These are phyloP conservation scores for Russula compacta DNA, from an alignment of 768 basidiomycete genomes.

Conservation along the genomic window DNA sequence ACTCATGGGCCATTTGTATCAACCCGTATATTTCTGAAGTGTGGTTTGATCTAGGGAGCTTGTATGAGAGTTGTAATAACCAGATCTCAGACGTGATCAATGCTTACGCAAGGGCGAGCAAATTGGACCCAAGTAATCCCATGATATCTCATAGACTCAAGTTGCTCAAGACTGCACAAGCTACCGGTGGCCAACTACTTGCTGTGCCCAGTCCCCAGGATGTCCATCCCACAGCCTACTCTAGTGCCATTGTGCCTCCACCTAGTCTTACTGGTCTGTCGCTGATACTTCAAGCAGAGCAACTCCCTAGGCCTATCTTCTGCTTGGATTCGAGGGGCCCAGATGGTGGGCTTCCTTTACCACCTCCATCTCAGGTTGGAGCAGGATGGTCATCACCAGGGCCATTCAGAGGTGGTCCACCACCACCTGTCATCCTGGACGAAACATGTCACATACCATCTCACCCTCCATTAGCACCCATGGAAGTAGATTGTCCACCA, in stretches of 20 bases:
- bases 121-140: conserved; percentile 81
- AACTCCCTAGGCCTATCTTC: conserved; percentile 48
- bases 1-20: conserved; percentile 96
- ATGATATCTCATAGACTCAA: conserved; percentile 75
- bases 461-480: conserved; percentile 69
- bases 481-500: conserved; percentile 38
- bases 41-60: conserved; percentile 94
- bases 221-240: conserved; percentile 92
- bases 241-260: conserved; percentile 68
- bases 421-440: conserved; percentile 72
- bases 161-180: conserved; percentile 71
- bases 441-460: conserved; percentile 58
- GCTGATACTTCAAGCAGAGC: too few species aligned
- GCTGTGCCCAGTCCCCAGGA: conserved; percentile 91
- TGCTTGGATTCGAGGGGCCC: conserved; percentile 62
- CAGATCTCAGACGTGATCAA: conserved; percentile 98
- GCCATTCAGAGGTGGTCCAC: conserved; percentile 77
- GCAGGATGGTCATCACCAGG: conserved; percentile 50
- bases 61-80: conserved; percentile 98
- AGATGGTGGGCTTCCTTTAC: conserved; percentile 34
- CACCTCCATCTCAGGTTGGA: conserved; percentile 43
- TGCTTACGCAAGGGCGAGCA: conserved; percentile 90
- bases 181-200: conserved; percentile 62
- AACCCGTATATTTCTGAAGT: conserved; percentile 95
- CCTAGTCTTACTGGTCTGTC: conserved; percentile 31